Conservation (phyloP, 2,329 filamentous ascomycete species). For the Trichophyton verrucosum region DNA sequence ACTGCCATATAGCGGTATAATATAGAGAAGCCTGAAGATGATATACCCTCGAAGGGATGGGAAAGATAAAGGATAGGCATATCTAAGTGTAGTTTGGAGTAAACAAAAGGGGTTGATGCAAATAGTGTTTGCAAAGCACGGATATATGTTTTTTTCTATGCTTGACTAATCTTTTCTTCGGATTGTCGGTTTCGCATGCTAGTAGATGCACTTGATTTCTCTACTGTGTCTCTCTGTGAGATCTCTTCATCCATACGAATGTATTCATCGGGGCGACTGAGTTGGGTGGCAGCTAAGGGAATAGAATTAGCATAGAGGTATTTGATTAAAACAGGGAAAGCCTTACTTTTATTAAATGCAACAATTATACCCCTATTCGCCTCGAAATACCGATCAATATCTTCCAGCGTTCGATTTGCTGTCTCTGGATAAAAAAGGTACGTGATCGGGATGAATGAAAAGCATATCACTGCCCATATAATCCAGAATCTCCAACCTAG, state of each 20-base stretch:
- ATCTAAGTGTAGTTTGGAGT: too few species aligned
- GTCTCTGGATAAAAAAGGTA: constrained; percentile 43
- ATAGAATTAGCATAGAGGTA: background rate
- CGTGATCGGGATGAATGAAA: constrained; percentile 29
- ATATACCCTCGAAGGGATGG: too few species aligned
- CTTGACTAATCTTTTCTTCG: background rate
- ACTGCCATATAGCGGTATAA: too few species aligned
- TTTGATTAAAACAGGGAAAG: background rate
- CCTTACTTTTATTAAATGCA: constrained; percentile 15
- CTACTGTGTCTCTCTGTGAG: background rate
- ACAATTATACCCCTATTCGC: constrained; percentile 17
- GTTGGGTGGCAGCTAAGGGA: constrained; percentile 14
- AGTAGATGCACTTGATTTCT: background rate
- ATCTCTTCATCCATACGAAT: constrained; percentile 15
- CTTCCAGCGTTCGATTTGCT: constrained; percentile 34
- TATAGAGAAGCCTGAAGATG: too few species aligned
- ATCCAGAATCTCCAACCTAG: constrained; percentile 24
- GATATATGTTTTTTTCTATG: background rate
- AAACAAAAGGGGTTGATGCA: too few species aligned
- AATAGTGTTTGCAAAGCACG: too few species aligned
- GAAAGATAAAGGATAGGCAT: too few species aligned
- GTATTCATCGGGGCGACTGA: constrained; percentile 14
- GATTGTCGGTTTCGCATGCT: background rate
- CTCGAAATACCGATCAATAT: constrained; percentile 25
- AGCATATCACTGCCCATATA: constrained; percentile 28